Evolutionary conservation across 768 basidiomycete species (phyloP), one percentile per base, ranked within the genome.

Genomic region (Auricularia sp.): DNA sequence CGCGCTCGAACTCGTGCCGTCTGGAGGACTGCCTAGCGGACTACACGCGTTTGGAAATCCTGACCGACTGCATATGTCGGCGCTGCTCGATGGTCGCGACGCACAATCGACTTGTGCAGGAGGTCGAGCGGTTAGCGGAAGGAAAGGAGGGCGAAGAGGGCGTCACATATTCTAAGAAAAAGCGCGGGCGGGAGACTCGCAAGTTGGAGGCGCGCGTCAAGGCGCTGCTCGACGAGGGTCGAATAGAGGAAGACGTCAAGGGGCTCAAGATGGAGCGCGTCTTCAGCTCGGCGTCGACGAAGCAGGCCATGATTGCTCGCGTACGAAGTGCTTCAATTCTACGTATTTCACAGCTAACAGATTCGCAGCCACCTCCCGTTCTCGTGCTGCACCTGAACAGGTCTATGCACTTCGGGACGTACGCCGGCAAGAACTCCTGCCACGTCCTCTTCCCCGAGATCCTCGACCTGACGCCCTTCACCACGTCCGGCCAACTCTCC

Each of bases 1-100:
- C 91, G 21, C 79, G 83, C 70, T 67, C 92, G 88, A 72, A 83
- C 35, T 80, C 77, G 63, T 92, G 89, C 71, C 79, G 81, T 13
- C 75, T 97, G 37, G 88, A 94, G 74, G 89, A 90, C 61, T 93
- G 92, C 70, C 82, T 98, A 11, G 83, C 84, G 65, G 90, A 96
- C 54, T 97, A 95, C 74, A 96, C 94, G 35, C 82, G 87, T 11
- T 81, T 96, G 36, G 97, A 99, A 73, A 75, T 90, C 42, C 81
- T 99, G 58, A 84, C 83, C n/a, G 94, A 95, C 71, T 96, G 94
- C 70, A 85, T 93, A 34, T 99, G 97, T 75, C 86, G 94, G 24
- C 87, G 88, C 67, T 99, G 97, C 72, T 92, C 94, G 1, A 78
- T 98, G 66, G 77, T 86, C 4, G 86, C 88, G 18, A 98, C 97